phyloP scores from a whole-genome alignment of 1,284 basidiomycete genomes.

The Ceratobasidium sp. region DNA sequence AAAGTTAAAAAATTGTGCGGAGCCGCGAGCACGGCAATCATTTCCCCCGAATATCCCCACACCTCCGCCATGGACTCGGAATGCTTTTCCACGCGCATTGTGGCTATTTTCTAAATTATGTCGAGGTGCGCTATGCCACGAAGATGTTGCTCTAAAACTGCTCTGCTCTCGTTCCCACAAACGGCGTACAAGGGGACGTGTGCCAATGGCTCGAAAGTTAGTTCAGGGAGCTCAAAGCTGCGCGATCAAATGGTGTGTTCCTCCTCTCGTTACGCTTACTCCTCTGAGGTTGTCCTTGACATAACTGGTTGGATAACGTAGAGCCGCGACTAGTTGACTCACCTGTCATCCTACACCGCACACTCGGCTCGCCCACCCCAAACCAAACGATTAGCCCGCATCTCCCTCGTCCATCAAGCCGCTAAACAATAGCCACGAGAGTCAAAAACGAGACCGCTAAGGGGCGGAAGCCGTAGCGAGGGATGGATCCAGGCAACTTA shows the following conservation, averaged over 20 bases:
- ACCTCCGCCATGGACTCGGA: too few relatives aligned
- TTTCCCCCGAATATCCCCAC: too few relatives aligned
- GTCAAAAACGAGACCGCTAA: conserved; percentile 66
- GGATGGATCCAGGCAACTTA: conserved; percentile 75
- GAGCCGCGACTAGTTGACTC: not conserved
- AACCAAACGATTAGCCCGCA: conserved; percentile 37
- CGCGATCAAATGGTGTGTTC: conserved; percentile 59
- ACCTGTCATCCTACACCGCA: conserved; percentile 4
- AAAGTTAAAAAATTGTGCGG: too few relatives aligned
- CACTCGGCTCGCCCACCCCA: conserved; percentile 35
- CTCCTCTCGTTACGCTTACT: conserved; percentile 66
- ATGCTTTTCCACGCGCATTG: not conserved
- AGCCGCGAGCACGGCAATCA: too few relatives aligned
- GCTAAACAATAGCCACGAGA: conserved; percentile 64
- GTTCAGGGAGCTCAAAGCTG: conserved; percentile 68
- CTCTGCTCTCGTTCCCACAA: conserved; percentile 57
- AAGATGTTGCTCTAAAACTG: conserved; percentile 17
- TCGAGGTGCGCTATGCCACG: conserved; percentile 66
- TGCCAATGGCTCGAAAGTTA: conserved; percentile 64
- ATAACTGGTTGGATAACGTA: conserved; percentile 30
- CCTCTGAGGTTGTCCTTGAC: conserved; percentile 60
- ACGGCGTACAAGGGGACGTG: conserved; percentile 66
- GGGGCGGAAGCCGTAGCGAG: conserved; percentile 72
- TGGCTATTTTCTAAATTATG: conserved; percentile 86
- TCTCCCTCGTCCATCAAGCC: conserved; percentile 69